Percentiles rank a stretch among this genome's conserved stretches.
phyloP scores from a whole-genome alignment of 106 monocot species.

The Ottelia alismoides region DNA sequence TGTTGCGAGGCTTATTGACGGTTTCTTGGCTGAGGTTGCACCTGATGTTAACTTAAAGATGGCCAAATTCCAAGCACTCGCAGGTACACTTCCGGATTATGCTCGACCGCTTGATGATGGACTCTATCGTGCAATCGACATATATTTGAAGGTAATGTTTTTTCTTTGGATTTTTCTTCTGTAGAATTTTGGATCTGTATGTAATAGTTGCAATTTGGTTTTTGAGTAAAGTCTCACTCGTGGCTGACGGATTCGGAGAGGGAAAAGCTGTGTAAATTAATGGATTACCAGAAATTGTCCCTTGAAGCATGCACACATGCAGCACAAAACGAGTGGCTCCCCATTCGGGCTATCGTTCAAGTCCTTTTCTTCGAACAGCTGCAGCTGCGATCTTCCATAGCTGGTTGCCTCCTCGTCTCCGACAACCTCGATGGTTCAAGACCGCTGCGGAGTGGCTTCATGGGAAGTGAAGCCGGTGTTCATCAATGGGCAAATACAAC shows the following conservation, averaged over 20 bases:
- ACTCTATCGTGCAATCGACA: slow-evolving; percentile 76
- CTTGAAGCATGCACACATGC: slow-evolving; percentile 68
- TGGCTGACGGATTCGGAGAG: slow-evolving; percentile 35
- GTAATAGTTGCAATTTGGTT: no score
- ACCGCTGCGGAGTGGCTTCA: slow-evolving; percentile 15
- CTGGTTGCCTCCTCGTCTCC: slow-evolving; percentile 45
- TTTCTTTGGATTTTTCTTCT: no score
- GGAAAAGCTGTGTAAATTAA: slow-evolving; percentile 45
- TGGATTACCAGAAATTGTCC: slow-evolving; percentile 70
- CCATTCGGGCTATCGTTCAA: slow-evolving; percentile 39
- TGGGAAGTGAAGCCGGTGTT: slow-evolving; percentile 2
- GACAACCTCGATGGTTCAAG: slow-evolving; percentile 39
- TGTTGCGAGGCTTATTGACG: slow-evolving; percentile 62
- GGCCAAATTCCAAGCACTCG: slow-evolving; percentile 36
- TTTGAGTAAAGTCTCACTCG: slow-evolving; percentile 32
- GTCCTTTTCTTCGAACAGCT: slow-evolving; percentile 77
- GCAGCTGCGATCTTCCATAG: slow-evolving; percentile 39
- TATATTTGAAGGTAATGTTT: slow-evolving; percentile 82
- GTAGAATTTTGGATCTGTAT: neutral
- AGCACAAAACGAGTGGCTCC: slow-evolving; percentile 58
- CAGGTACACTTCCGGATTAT: slow-evolving; percentile 57
- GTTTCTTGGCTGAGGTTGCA: slow-evolving; percentile 72
- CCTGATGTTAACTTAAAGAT: slow-evolving; percentile 65
- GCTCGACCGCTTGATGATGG: slow-evolving; percentile 55
- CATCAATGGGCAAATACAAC: slow-evolving; percentile 16